phyloP scores from a whole-genome alignment of 2,329 filamentous ascomycete genomes.

The Bipolaris sorokiniana region DNA sequence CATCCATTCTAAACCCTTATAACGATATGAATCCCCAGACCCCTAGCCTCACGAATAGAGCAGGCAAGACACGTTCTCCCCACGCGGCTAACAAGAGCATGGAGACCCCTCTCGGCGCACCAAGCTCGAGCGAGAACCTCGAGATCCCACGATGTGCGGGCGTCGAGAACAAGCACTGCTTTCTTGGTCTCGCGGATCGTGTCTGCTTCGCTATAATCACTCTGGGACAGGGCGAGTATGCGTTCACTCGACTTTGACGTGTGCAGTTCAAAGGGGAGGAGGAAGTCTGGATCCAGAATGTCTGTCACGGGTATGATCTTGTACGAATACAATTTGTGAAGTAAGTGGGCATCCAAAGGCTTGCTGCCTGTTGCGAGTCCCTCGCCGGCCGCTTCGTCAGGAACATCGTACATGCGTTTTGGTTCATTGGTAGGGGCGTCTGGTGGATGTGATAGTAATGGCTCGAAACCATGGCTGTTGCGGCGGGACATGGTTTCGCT shows the following conservation, averaged over 20 bases:
- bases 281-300: constrained; percentile 36
- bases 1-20: constrained; percentile 46
- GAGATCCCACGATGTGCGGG: constrained; percentile 66
- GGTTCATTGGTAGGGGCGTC: constrained; percentile 36
- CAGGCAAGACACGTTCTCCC: constrained; percentile 74
- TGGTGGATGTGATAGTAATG: constrained; percentile 43
- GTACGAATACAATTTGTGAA: constrained; percentile 50
- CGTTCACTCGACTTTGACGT: constrained; percentile 24
- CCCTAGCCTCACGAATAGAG: constrained; percentile 75
- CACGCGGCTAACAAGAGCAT: constrained; percentile 72
- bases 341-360: constrained; percentile 47
- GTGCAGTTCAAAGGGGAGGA: constrained; percentile 32
- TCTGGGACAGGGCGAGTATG: constrained; percentile 18
- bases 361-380: constrained; percentile 16
- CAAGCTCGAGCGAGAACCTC: constrained; percentile 74
- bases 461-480: constrained; percentile 46
- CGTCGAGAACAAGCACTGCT: constrained; percentile 53
- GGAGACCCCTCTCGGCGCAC: constrained; percentile 75
- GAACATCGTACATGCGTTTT: constrained; percentile 32
- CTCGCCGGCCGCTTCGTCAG: constrained; percentile 18
- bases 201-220: constrained; percentile 19
- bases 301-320: constrained; percentile 44
- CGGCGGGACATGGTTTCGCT: constrained; percentile 37
- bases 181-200: constrained; percentile 29
- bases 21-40: constrained; percentile 72